phyloP scores from a whole-genome alignment of 345 rosid genomes.

The Dipteronia dyeriana region DNA sequence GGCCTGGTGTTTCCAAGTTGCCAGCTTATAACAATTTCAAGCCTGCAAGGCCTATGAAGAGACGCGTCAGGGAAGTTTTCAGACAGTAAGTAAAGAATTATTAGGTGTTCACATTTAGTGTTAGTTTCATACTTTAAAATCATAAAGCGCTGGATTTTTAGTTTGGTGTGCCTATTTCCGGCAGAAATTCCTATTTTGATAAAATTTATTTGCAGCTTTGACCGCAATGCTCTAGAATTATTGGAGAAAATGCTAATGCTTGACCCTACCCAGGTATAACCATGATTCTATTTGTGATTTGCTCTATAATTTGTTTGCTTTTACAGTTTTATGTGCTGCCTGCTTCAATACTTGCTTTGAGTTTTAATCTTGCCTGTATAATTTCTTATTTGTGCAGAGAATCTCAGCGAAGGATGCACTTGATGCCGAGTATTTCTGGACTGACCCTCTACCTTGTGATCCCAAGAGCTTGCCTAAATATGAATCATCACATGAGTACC shows the following conservation, averaged over 20 bases:
- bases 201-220: constrained; percentile 46
- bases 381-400: constrained; percentile 48
- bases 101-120: background rate
- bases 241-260: constrained; percentile 89
- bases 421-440: constrained; percentile 98
- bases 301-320: background rate
- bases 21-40: constrained; percentile 61
- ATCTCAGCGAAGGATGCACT: constrained; percentile 96
- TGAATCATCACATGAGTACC: constrained; percentile 95
- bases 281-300: background rate
- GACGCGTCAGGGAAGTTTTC: constrained; percentile 83
- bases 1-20: constrained; percentile 69
- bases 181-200: background rate
- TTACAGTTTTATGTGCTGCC: constrained; percentile 2
- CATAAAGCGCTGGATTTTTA: background rate
- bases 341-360: background rate
- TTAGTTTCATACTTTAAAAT: background rate
- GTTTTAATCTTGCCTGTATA: background rate
- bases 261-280: constrained; percentile 83
- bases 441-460: constrained; percentile 94
- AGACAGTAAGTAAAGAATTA: constrained; percentile 60
- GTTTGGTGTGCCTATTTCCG: background rate
- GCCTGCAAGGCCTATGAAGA: constrained; percentile 56
- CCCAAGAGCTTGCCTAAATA: constrained; percentile 93
- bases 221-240: constrained; percentile 90